Conservation (phyloP, 164 flowering plant species). For the Vitis vinifera region DNA sequence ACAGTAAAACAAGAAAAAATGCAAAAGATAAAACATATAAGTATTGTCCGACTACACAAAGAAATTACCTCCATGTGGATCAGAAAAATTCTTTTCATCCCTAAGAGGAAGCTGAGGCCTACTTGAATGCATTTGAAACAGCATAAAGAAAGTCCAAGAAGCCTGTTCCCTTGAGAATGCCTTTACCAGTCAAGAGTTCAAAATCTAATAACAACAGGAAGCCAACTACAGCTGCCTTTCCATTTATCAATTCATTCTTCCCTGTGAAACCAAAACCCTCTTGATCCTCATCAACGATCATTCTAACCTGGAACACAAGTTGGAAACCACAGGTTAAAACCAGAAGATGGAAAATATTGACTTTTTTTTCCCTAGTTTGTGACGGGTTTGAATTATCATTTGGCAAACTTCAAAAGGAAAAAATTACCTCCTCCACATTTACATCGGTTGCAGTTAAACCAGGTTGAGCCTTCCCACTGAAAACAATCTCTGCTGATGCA, state of each 20-base stretch:
- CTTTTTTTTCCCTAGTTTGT: neutral
- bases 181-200: conserved; percentile 94
- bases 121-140: conserved; percentile 53
- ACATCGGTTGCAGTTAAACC: conserved; percentile 86
- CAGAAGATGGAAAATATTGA: neutral
- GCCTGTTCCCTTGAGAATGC: conserved; percentile 90
- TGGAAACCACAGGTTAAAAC: neutral
- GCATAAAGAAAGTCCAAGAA: conserved; percentile 89
- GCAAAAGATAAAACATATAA: conserved; percentile 3
- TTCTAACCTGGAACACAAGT: conserved; percentile 63
- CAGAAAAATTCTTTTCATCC: neutral
- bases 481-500: conserved; percentile 83
- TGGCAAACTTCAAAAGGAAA: neutral
- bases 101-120: conserved; percentile 1
- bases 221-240: conserved; percentile 88
- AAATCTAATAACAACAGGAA: conserved; percentile 81
- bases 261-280: conserved; percentile 78
- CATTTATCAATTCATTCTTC: conserved; percentile 85
- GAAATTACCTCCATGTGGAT: conserved; percentile 1
- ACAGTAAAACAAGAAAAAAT: neutral
- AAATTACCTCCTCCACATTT: conserved; percentile 84
- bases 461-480: conserved; percentile 93
- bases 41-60: neutral
- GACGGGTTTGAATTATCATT: neutral
- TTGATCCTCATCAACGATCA: conserved; percentile 75